These are phyloP conservation scores for Papiliotrema fonsecae DNA, from an alignment of 1,284 basidiomycete genomes.

Conservation along the genomic window DNA sequence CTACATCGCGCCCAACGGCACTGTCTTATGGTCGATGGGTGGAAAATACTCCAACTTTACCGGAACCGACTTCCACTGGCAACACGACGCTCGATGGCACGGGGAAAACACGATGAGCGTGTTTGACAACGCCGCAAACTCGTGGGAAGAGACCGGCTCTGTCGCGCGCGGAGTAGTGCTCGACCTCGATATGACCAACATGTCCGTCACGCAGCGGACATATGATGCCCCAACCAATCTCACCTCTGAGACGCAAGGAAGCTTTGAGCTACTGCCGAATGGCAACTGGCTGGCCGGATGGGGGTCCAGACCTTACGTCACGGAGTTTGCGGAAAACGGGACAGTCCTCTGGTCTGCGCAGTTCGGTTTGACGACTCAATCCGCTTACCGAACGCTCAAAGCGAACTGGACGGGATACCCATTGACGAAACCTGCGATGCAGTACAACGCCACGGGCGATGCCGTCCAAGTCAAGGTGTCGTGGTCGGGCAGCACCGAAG, in stretches of 20 bases:
- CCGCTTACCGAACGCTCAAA: constrained; percentile 30
- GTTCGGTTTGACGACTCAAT: constrained; percentile 28
- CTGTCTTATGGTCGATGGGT: constrained; percentile 35
- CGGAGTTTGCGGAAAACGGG: constrained; percentile 25
- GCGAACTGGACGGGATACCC: constrained; percentile 30
- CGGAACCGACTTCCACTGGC: constrained; percentile 21
- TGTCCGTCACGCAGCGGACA: constrained; percentile 14
- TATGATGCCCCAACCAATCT: constrained; percentile 22
- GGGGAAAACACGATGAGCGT: constrained; percentile 17
- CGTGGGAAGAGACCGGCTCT: constrained; percentile 13
- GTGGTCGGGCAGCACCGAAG: constrained; percentile 43
- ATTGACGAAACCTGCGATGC: constrained; percentile 17
- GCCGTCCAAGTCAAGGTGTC: constrained; percentile 12
- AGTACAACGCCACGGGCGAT: constrained; percentile 6
- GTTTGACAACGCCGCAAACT: constrained; percentile 37
- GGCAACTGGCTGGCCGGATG: constrained; percentile 24
- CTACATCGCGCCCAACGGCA: constrained; percentile 27
- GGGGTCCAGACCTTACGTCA: constrained; percentile 18
- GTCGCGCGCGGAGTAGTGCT: constrained; percentile 30
- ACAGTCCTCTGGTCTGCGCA: constrained; percentile 27
- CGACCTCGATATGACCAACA: constrained; percentile 19
- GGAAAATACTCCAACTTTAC: constrained; percentile 32
- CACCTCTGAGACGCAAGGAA: constrained; percentile 27
- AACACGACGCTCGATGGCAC: constrained; percentile 35
- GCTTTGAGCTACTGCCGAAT: constrained; percentile 17